Base-by-base conservation (phyloP, 169 alveolate genomes). In the Plasmodium coatneyi region DNA sequence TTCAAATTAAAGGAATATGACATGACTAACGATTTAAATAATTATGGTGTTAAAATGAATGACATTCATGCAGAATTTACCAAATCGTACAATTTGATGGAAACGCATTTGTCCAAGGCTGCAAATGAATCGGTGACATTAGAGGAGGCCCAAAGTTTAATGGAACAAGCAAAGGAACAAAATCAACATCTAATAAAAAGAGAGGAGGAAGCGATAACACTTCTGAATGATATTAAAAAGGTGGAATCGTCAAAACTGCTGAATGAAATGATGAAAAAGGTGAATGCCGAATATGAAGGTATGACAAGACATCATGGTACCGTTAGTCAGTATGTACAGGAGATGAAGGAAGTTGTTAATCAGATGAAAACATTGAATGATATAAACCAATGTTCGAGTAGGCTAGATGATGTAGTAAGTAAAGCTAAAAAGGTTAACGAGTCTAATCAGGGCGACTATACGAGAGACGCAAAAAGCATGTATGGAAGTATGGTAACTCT, bases 201-300 rank as follows among this genome's bases (percentile, higher is more conserved):
- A 25, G 83, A 78, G 54, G 70, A 78, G 71, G 83, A 78, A 36
- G 83, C 54, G 49, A 78, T 34, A n/a, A 25, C 2, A 78, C 83
- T 78, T 6, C 30, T 78, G 66, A 19, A 78, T 32, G 25, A 78
- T 39, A 78, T 78, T 78, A 78, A 78, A 78, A 78, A 78, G 28
- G 22, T 3, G 83, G 83, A 78, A 19, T 78, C 83, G 49, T 78
- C 28, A 78, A 78, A 46, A 3, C 60, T 78, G 30, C 28, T 78
- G 41, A 39, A 78, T 3, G 71, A 78, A 19, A 78, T 78, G 83
- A 78, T 34, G 28, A 78, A 78, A 39, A 78, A 36, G 10, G 10
- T 78, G 83, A 39, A 2, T 0, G 5, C n/a, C 22, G 83, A 78
- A 78, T 6, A 78, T 30, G 70, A 78, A 78, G 25, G 49, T 12